Conservation (phyloP, 805 yeast genomes). For the Pichia nanzhaoensis region DNA sequence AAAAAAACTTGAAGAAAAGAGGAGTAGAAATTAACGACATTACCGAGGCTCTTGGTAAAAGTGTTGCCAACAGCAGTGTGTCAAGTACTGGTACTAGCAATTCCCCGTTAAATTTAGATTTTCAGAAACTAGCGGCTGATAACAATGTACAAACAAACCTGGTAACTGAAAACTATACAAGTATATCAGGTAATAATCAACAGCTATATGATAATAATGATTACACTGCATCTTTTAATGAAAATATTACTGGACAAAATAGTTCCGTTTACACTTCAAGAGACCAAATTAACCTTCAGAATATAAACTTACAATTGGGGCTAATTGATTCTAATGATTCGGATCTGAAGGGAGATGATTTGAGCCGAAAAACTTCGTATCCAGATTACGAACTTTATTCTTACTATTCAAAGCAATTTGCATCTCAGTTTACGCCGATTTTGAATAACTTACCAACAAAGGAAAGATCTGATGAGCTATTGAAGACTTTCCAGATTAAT, state of each 20-base stretch:
- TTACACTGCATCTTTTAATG: neutral
- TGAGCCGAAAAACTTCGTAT: neutral
- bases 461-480: conserved; percentile 43
- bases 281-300: neutral
- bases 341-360: neutral
- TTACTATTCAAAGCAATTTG: conserved; percentile 9
- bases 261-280: conserved; percentile 3
- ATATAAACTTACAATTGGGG: too few species aligned
- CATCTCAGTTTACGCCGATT: conserved; percentile 28
- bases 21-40: conserved; percentile 8
- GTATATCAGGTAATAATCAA: neutral
- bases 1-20: conserved; percentile 31
- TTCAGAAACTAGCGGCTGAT: too few species aligned
- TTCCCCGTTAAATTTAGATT: neutral
- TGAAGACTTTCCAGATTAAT: conserved; percentile 41
- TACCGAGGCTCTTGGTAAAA: neutral
- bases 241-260: neutral
- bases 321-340: neutral
- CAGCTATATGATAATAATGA: neutral
- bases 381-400: conserved; percentile 5
- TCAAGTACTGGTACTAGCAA: neutral
- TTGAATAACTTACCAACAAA: conserved; percentile 35
- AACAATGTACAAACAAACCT: too few species aligned
- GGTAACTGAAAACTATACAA: too few species aligned
- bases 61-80: neutral